Conservation (phyloP, 345 rosid genomes). For the Draba incana region DNA sequence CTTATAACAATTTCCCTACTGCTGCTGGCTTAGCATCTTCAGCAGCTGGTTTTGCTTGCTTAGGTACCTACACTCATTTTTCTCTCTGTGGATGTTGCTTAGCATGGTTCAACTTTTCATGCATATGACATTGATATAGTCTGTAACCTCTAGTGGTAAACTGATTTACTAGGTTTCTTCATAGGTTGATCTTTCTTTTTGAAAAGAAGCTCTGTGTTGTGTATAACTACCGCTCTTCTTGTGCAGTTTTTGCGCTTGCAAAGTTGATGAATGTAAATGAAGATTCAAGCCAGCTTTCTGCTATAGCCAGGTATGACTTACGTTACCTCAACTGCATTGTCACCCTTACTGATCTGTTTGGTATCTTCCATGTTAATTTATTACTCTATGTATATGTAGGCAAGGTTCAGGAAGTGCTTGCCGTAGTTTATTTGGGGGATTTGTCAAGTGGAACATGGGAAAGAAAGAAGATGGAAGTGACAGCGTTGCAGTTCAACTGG, state of each 20-base stretch:
- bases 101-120: no score
- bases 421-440: conserved; percentile 95
- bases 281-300: conserved; percentile 86
- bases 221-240: not conserved
- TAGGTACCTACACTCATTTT: conserved; percentile 55
- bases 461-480: conserved; percentile 81
- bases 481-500: conserved; percentile 89
- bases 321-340: conserved; percentile 3
- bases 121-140: not conserved
- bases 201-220: conserved; percentile 3
- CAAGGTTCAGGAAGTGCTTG: conserved; percentile 99
- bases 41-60: conserved; percentile 95
- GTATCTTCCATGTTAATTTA: conserved; percentile 19
- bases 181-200: not conserved
- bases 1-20: conserved; percentile 88
- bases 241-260: conserved; percentile 80
- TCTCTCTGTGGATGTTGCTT: not conserved
- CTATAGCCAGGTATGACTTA: conserved; percentile 74
- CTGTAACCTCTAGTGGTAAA: conserved; percentile 1
- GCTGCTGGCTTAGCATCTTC: conserved; percentile 99
- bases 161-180: not conserved
- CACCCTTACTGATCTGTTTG: not conserved
- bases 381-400: conserved; percentile 50
- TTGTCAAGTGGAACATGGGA: conserved; percentile 96
- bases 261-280: conserved; percentile 89